Conservation (phyloP, 805 yeast species). For the Saturnispora diversa region DNA sequence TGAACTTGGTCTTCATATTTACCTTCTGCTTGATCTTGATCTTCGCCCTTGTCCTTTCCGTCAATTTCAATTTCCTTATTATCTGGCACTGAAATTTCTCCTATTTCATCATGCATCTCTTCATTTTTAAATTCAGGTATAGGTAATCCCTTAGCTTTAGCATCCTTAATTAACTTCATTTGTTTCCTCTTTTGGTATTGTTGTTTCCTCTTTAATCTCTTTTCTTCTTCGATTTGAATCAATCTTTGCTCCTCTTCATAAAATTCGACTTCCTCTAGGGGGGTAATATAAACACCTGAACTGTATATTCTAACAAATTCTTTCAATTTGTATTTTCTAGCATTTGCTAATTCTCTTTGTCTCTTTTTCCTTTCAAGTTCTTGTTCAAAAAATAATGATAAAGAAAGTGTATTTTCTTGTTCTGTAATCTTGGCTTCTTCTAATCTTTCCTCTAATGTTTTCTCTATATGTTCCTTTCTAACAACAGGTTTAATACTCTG, state of each 20-base stretch:
- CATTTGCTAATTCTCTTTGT: slow-evolving; percentile 64
- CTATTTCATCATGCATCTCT: neutral
- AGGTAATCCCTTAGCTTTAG: slow-evolving; percentile 9
- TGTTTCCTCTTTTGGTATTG: slow-evolving; percentile 16
- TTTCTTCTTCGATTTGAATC: slow-evolving; percentile 31
- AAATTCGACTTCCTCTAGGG: slow-evolving; percentile 53
- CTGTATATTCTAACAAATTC: slow-evolving; percentile 51
- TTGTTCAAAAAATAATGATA: slow-evolving; percentile 73
- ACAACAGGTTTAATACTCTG: slow-evolving; percentile 21
- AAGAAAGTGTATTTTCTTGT: slow-evolving; percentile 58
- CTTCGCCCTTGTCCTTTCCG: neutral
- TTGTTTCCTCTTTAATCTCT: slow-evolving; percentile 31
- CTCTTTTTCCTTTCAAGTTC: slow-evolving; percentile 73
- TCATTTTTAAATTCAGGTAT: slow-evolving; percentile 1
- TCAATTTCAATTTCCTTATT: no score
- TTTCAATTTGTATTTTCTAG: slow-evolving; percentile 52
- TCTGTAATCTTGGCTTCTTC: slow-evolving; percentile 89
- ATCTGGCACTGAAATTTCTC: no score
- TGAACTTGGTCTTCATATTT: neutral
- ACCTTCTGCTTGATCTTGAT: neutral
- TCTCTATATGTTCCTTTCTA: slow-evolving; percentile 33
- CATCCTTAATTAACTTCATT: slow-evolving; percentile 10
- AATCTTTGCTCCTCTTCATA: slow-evolving; percentile 28
- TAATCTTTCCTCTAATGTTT: slow-evolving; percentile 64
- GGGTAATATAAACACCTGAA: slow-evolving; percentile 44